Evolutionary conservation across 805 yeast species (phyloP), one percentile per base, ranked within the genome.

Genomic region (Starmerella scarabaei): DNA sequence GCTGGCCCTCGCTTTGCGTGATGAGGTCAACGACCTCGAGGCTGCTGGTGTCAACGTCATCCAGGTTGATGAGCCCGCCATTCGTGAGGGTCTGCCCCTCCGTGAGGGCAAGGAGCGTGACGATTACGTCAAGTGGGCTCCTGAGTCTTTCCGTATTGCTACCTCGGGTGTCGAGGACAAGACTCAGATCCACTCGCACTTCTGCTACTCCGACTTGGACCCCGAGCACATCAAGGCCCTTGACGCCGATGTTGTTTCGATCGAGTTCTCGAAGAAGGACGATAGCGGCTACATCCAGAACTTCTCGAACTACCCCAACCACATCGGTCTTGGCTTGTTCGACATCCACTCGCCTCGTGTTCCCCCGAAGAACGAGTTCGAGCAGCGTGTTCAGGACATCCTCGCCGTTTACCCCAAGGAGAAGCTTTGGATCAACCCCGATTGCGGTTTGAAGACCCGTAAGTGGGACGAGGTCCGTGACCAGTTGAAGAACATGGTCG

Each of bases 371-470:
- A 85, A 81, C 65, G 98, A 91, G 72, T 88, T 91, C 69, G 78
- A 84, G 66, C 69, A 78, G 63, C 85, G 95, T 72, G 83, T 91
- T 62, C 77, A 76, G 62, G 91, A 84, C 66, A 86, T 91, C 72
- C 72, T 91, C 69, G 84, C 85, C 73, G 91, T 82, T 47, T 88
- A 88, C 75, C 96, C 96, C 65, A 93, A 91, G 63, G 83, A 82
- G 67, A 88, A 86, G 69, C 82, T 91, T 77, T 91, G 98, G 98
- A 93, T 91, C 64, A 91, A 91, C 93, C 98, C 98, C 62, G 98
- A 91, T 74, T 91, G 98, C 78, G 98, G 98, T 77, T 78, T 91
- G 68, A 91, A 91, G 82, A 91, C 98, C 67, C 86, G 98, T 80
- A 94, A 94, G 58, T 91, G 98, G 98, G 84, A 81, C 58, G 98